Evolutionary conservation across 2,329 filamentous ascomycete species (phyloP).

Genomic region (Xylaria sp.): DNA sequence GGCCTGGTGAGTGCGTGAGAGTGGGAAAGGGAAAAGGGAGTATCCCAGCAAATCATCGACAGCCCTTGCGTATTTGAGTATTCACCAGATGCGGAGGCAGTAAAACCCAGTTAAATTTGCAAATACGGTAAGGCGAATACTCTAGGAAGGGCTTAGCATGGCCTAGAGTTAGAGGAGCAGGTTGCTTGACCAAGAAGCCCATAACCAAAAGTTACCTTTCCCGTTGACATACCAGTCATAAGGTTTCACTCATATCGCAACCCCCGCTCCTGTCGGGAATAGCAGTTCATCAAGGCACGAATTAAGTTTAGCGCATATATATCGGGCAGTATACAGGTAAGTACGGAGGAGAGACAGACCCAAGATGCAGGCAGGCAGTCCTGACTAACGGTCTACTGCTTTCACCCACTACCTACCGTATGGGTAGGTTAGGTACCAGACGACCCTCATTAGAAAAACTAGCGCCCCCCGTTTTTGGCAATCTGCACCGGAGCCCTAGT

Average conservation of each 20-base stretch:
- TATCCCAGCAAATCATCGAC: conserved; percentile 32
- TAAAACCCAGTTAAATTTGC: conserved; percentile 34
- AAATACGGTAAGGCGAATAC: conserved; percentile 32
- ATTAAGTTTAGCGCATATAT: conserved; percentile 29
- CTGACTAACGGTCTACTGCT: neutral
- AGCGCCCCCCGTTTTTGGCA: conserved; percentile 53
- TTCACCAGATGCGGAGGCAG: conserved; percentile 5
- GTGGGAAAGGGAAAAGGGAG: conserved; percentile 9
- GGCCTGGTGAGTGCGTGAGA: neutral
- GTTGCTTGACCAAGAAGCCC: neutral
- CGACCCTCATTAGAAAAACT: conserved; percentile 55
- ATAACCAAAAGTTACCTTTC: conserved; percentile 14
- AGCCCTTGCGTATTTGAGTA: conserved; percentile 37
- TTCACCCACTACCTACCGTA: neutral
- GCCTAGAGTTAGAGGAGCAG: conserved; percentile 22
- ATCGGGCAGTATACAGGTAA: neutral
- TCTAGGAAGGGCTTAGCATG: conserved; percentile 10
- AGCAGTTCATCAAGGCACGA: conserved; percentile 18
- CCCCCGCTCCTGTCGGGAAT: conserved; percentile 14
- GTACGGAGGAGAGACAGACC: conserved; percentile 3
- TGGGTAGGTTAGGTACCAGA: conserved; percentile 12
- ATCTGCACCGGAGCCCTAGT: conserved; percentile 50
- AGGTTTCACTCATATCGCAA: conserved; percentile 16
- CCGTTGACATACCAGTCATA: conserved; percentile 5
- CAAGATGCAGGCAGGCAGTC: conserved; percentile 5